phyloP scores from a whole-genome alignment of 2,329 filamentous ascomycete species.

The Pyrenochaeta sp. region DNA sequence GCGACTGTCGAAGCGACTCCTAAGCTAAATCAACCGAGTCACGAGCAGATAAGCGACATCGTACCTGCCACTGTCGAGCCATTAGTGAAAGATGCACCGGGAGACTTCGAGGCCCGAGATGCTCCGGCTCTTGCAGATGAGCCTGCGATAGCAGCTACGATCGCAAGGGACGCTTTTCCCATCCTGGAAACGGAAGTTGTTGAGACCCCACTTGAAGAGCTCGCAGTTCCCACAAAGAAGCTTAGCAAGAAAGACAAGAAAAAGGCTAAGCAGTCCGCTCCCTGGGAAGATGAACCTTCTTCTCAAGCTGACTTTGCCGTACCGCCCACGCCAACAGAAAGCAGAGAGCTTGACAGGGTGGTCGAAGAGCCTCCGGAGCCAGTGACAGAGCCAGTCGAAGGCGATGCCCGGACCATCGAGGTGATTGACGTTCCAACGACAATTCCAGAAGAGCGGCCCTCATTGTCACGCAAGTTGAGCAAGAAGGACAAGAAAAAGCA shows the following conservation, averaged over 20 bases:
- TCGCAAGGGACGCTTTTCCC: not conserved
- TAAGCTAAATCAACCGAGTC: no score
- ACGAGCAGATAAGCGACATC: constrained; percentile 2
- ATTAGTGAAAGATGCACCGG: not conserved
- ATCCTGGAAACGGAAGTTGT: not conserved
- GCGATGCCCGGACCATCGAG: not conserved
- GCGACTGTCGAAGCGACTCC: no score
- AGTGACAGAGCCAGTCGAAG: not conserved
- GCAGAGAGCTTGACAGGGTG: constrained; percentile 1
- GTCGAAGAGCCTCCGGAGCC: not conserved
- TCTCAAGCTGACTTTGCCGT: not conserved
- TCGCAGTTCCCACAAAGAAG: constrained; percentile 18
- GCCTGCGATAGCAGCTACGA: not conserved
- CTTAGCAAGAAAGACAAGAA: constrained; percentile 48
- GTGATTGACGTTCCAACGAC: constrained; percentile 1
- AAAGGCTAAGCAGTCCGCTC: constrained; percentile 33
- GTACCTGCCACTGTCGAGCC: not conserved
- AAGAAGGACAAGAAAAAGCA: constrained; percentile 45
- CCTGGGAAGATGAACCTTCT: constrained; percentile 1
- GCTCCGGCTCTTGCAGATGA: constrained; percentile 1
- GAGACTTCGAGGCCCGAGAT: not conserved
- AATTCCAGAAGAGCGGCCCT: constrained; percentile 1
- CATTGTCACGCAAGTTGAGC: constrained; percentile 19
- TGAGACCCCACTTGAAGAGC: constrained; percentile 12
- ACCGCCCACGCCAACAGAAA: not conserved